A percentile compares a stretch with the other conserved stretches of the same genome.
Conservation (phyloP, 768 basidiomycete genomes). For the Dentipellis fragilis region DNA sequence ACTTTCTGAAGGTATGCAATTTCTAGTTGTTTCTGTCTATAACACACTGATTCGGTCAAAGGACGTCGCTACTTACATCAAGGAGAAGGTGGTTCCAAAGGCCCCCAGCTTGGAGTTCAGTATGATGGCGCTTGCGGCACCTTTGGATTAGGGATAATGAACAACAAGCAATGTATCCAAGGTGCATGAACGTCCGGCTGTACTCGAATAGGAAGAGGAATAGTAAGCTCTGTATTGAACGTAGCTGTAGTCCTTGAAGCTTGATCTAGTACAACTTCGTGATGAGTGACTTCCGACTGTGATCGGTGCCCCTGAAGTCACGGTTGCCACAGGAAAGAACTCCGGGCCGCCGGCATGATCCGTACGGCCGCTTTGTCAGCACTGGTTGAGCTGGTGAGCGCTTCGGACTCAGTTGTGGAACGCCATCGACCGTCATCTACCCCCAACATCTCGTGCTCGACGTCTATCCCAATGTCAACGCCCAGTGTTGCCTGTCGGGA, state of each 20-base stretch:
- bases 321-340: too few relatives aligned
- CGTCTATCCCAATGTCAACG: background rate
- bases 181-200: too few relatives aligned
- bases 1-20: constrained; percentile 45
- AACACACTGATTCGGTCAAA: constrained; percentile 18
- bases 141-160: background rate
- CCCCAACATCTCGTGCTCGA: background rate
- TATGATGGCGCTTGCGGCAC: constrained; percentile 45
- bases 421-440: background rate
- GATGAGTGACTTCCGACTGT: too few relatives aligned
- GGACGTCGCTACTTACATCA: constrained; percentile 60
- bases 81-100: constrained; percentile 45
- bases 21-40: background rate
- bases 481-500: constrained; percentile 32
- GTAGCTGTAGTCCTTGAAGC: too few relatives aligned
- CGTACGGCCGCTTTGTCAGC: too few relatives aligned
- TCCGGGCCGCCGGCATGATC: too few relatives aligned
- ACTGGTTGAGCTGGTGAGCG: too few relatives aligned
- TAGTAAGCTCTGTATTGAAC: background rate
- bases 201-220: background rate
- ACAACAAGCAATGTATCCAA: background rate
- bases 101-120: constrained; percentile 52
- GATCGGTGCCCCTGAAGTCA: too few relatives aligned
- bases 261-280: too few relatives aligned
- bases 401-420: too few relatives aligned